Evolutionary conservation across 257 asterid genomes (phyloP), one percentile per base, ranked within the genome.

Genomic region (Solanum corneliomulleri): DNA sequence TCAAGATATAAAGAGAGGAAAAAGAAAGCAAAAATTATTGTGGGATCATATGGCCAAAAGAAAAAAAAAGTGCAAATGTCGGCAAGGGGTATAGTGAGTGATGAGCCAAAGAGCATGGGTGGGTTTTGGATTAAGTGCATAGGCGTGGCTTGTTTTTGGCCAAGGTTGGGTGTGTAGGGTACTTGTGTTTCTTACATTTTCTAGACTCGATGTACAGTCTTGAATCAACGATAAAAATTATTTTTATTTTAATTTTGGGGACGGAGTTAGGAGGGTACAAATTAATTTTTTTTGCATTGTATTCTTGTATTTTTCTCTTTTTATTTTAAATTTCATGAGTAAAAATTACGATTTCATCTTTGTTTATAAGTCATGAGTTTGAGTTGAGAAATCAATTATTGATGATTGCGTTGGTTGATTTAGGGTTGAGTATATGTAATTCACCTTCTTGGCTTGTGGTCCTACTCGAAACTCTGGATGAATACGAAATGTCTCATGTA

Each of bases 21-120:
- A 66, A 84, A 66, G 2, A 25, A 21, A 25, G 45, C 42, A n/a
- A n/a, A 9, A 4, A 21, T 18, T 37, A 74, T 74, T 74, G 82
- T 74, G 82, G 82, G 82, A 74, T 74, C 52, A 25, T 52, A 27
- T 25, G 29, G 68, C 64, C 64, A 20, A 49, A 49, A 44, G 31
- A 44, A 45, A 42, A 33, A 60, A 62, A 83, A 91, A 74, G 82
- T 86, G 68, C 41, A 31, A 18, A 45, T 89, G 94, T 91, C 89
- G 94, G 91, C 89, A 86, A 77, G 86, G 80, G 88, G 89, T 77
- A 89, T 72, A 89, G 82, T 70, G 90, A 88, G 45, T 49, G 85
- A 80, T 87, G 90, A 89, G 92, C 93, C 93, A 88, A 90, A 86
- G 87, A 88, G 90, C 88, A 89, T 90, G 94, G 93, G 89, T n/a